Percentiles rank a stretch among this genome's conserved stretches.
These are phyloP conservation scores for Colletotrichum horii DNA, from an alignment of 2,329 filamentous ascomycete species.

Conservation along the genomic window DNA sequence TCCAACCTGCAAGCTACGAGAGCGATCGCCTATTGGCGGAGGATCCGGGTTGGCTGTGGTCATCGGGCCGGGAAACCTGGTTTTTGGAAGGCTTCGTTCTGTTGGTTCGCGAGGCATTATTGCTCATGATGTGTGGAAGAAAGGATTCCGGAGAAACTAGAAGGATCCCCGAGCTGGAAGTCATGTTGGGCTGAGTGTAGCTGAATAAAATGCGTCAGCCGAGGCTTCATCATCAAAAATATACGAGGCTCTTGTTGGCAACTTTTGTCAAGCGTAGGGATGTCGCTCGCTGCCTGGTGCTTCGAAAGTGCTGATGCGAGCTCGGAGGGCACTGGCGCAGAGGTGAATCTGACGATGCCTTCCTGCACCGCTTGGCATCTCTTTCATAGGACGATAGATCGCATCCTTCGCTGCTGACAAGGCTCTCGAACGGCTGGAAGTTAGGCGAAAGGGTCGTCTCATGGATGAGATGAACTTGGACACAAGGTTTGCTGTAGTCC, in stretches of 20 bases:
- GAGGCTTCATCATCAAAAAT: accelerated
- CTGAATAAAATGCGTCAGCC: background rate
- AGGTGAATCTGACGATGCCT: background rate
- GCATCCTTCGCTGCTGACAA: background rate
- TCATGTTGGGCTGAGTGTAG: background rate
- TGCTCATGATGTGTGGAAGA: background rate
- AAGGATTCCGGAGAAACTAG: background rate
- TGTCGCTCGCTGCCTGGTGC: background rate
- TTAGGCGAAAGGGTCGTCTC: background rate
- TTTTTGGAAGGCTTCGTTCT: background rate
- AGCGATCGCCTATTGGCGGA: background rate
- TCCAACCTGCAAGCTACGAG: background rate
- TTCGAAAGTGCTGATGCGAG: background rate
- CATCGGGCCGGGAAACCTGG: background rate
- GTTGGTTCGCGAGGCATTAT: background rate
- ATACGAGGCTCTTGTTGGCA: background rate
- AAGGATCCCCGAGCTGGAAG: background rate
- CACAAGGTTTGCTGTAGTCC: background rate
- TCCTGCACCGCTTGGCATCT: background rate
- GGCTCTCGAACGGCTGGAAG: background rate
- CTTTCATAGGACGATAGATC: background rate
- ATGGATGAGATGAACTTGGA: background rate
- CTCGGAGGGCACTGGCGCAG: background rate
- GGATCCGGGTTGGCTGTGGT: background rate
- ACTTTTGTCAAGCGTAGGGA: background rate